Conservation (phyloP, 2,329 filamentous ascomycete genomes). For the Ophiostoma sp. region DNA sequence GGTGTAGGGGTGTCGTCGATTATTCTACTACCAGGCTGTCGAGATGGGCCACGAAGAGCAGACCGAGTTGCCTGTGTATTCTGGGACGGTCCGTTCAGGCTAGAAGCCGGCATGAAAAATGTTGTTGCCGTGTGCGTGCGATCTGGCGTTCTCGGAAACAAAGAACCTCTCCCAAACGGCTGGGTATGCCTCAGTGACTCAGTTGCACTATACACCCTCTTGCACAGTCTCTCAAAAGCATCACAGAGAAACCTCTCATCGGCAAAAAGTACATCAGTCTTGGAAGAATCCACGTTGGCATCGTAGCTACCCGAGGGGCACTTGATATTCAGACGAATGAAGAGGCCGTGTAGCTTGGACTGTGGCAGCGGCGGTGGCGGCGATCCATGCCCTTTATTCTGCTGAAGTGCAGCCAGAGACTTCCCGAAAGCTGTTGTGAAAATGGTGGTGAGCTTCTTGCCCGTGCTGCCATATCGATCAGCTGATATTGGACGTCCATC, state of each 20-base stretch:
- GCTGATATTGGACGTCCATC: constrained; percentile 60
- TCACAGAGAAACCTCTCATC: constrained; percentile 44
- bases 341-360: constrained; percentile 44
- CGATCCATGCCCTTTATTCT: background rate
- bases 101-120: background rate
- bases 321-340: constrained; percentile 58
- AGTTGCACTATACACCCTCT: background rate
- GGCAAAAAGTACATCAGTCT: constrained; percentile 65
- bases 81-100: background rate
- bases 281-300: constrained; percentile 63
- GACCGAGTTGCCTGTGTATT: background rate
- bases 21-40: background rate
- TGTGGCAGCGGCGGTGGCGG: background rate
- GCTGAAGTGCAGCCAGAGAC: constrained; percentile 21
- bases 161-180: background rate
- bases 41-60: background rate
- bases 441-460: constrained; percentile 52
- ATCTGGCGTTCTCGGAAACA: constrained; percentile 11
- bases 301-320: constrained; percentile 63
- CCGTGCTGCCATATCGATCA: constrained; percentile 48
- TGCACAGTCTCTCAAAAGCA: constrained; percentile 43
- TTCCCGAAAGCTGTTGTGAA: constrained; percentile 48
- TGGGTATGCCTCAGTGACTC: background rate
- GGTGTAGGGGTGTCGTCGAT: background rate
- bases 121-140: background rate